phyloP scores from a whole-genome alignment of 1,284 basidiomycete genomes.

The Ceratobasidium sp. region DNA sequence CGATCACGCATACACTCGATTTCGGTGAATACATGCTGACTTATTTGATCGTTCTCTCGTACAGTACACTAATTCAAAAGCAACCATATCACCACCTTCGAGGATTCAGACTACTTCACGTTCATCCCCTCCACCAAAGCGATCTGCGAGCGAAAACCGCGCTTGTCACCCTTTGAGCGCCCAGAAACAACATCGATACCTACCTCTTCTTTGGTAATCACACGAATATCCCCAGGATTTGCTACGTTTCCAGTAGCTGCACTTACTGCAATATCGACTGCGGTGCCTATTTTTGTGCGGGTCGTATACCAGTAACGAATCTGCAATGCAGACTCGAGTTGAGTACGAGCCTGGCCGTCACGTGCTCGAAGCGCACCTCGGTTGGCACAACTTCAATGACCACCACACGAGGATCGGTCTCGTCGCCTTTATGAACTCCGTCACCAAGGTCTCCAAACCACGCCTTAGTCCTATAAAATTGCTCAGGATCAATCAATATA shows the following conservation, averaged over 20 bases:
- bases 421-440: conserved; percentile 87
- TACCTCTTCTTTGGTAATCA: conserved; percentile 72
- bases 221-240: conserved; percentile 72
- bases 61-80: not conserved
- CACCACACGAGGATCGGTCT: conserved; percentile 83
- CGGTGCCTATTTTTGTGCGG: conserved; percentile 62
- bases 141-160: conserved; percentile 1
- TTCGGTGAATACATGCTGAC: too few relatives aligned
- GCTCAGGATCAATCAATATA: conserved; percentile 64
- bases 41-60: too few relatives aligned
- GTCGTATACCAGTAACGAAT: conserved; percentile 81
- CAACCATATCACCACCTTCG: not conserved
- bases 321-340: conserved; percentile 59
- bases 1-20: too few relatives aligned
- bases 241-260: conserved; percentile 69
- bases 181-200: conserved; percentile 47
- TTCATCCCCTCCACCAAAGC: conserved; percentile 28
- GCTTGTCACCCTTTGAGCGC: not conserved
- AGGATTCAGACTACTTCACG: not conserved
- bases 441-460: conserved; percentile 93
- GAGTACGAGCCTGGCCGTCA: conserved; percentile 65
- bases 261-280: conserved; percentile 66
- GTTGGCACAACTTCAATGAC: conserved; percentile 85
- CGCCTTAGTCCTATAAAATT: conserved; percentile 66
- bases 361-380: conserved; percentile 67